Conservation (phyloP, 2,329 filamentous ascomycete genomes). For the Ascochyta koolunga region DNA sequence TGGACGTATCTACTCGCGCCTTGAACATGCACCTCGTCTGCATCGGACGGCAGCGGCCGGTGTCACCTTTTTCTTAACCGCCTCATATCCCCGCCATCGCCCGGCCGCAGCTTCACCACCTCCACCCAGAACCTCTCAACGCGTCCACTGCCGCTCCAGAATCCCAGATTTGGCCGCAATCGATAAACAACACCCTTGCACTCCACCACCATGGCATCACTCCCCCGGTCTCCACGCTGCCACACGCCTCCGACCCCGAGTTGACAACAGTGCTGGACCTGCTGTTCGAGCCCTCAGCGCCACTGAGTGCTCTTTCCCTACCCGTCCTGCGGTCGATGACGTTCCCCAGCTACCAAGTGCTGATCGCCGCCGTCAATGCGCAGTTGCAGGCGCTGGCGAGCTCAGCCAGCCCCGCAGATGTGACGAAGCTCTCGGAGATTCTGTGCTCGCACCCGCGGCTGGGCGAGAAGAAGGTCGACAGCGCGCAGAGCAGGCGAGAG, state of each 20-base stretch:
- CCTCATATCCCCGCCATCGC: conserved; percentile 2
- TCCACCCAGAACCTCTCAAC: conserved; percentile 3
- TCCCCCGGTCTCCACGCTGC: conserved; percentile 67
- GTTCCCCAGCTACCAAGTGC: conserved; percentile 70
- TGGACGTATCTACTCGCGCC: background rate
- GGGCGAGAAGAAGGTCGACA: conserved; percentile 81
- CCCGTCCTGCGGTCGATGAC: conserved; percentile 66
- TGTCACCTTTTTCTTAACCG: conserved; percentile 13
- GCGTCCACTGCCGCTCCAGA: background rate
- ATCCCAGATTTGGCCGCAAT: conserved; percentile 4
- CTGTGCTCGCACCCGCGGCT: conserved; percentile 83
- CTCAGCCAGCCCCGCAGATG: conserved; percentile 53
- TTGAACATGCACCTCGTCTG: background rate
- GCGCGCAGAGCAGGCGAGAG: conserved; percentile 78
- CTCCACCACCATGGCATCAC: conserved; percentile 37
- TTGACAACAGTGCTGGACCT: conserved; percentile 70
- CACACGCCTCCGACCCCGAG: conserved; percentile 60
- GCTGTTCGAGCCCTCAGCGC: conserved; percentile 81
- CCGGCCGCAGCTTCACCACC: background rate
- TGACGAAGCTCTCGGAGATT: conserved; percentile 69
- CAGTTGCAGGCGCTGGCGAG: conserved; percentile 59
- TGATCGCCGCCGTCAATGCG: conserved; percentile 70
- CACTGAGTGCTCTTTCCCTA: conserved; percentile 74
- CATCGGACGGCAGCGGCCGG: conserved; percentile 38
- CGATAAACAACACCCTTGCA: conserved; percentile 4